Evolutionary conservation across 2,329 filamentous ascomycete species (phyloP).

Genomic region (Aspergillus fumigatus): DNA sequence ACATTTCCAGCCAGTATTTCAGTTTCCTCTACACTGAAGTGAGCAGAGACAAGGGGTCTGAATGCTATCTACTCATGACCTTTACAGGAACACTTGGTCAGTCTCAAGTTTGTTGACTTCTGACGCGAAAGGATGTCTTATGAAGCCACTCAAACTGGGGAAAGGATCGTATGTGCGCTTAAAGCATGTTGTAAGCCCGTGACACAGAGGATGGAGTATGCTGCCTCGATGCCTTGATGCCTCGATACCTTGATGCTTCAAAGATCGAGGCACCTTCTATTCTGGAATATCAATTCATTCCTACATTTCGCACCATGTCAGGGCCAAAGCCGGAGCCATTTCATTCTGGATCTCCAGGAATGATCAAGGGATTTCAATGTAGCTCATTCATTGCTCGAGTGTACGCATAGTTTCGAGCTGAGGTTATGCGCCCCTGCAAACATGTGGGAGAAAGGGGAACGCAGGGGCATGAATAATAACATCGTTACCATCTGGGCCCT

Average conservation of each 20-base stretch:
- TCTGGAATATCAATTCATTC: background rate
- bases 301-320: background rate
- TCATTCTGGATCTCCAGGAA: background rate
- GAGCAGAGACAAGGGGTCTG: background rate
- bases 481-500: background rate
- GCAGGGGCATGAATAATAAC: background rate
- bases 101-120: background rate
- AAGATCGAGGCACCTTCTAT: background rate
- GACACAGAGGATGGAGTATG: background rate
- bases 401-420: background rate
- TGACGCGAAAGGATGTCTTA: too few species aligned
- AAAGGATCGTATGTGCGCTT: background rate
- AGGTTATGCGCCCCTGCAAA: background rate
- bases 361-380: background rate
- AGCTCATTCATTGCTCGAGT: background rate
- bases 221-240: background rate
- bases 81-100: background rate
- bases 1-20: background rate
- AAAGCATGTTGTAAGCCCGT: background rate
- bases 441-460: background rate
- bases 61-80: background rate
- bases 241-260: background rate
- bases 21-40: background rate
- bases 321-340: background rate
- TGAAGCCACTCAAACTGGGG: background rate